Percentiles rank a stretch among this genome's conserved stretches.
These are phyloP conservation scores for Penicillium argentinense DNA, from an alignment of 495 filamentous ascomycete species.

Conservation along the genomic window DNA sequence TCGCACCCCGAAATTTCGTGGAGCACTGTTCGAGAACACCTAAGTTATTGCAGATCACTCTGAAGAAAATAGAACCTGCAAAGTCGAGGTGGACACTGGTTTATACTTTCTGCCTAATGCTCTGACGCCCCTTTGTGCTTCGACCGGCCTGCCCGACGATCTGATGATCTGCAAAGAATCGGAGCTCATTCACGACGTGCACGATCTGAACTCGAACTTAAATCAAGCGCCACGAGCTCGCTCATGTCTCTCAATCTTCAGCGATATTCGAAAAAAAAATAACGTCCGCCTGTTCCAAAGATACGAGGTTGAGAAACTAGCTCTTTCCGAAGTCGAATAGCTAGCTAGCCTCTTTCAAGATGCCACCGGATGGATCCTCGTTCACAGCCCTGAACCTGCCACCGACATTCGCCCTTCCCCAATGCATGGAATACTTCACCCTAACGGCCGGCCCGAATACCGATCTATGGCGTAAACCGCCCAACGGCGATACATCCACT, in stretches of 20 bases:
- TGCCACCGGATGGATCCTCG: constrained; percentile 52
- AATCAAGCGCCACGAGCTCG: background rate
- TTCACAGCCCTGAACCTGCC: constrained; percentile 54
- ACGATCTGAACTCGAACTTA: background rate
- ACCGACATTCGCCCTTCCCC: constrained; percentile 43
- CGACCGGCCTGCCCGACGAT: background rate
- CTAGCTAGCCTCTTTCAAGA: constrained; percentile 19
- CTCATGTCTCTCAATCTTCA: too few relatives aligned
- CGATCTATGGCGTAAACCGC: constrained; percentile 54
- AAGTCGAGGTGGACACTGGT: background rate
- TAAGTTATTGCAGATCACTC: too few relatives aligned
- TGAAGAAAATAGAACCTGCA: too few relatives aligned
- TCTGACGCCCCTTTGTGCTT: constrained; percentile 11
- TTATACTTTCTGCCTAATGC: constrained; percentile 6
- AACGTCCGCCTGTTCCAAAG: too few relatives aligned
- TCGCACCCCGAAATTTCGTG: constrained; percentile 18
- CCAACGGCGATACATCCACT: constrained; percentile 54
- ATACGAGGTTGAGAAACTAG: too few relatives aligned
- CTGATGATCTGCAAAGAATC: constrained; percentile 14
- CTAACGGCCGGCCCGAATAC: constrained; percentile 57
- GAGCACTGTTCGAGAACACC: too few relatives aligned
- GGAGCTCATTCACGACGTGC: constrained; percentile 4
- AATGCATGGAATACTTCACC: constrained; percentile 58
- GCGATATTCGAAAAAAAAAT: too few relatives aligned
- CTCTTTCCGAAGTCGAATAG: too few relatives aligned